Base-by-base conservation (phyloP, 1,284 basidiomycete genomes). In the Athelia psychrophila region DNA sequence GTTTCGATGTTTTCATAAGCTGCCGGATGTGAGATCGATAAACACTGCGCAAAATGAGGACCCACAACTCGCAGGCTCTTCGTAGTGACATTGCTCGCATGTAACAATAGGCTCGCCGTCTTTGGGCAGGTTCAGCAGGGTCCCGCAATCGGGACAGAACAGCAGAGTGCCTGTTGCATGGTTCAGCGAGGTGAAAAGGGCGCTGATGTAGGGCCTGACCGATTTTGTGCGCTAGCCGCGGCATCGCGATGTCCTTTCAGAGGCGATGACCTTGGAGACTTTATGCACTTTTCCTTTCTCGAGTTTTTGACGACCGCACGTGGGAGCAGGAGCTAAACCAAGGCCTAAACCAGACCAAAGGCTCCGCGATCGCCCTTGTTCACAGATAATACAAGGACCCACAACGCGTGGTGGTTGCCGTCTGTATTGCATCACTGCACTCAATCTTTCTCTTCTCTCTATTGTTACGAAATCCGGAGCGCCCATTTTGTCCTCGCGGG, bases 1-100 rank as follows among this genome's bases (percentile, higher is more conserved):
- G 97, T 94, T 57, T 91, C 84, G 30, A 91, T 88, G 65, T 95
- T 91, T 64, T 98, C 95, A 67, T 97, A 98, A 5, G 94, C 96
- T 98, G 27, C 20, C 13, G 40, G n/a, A 46, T 27, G 22, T 18
- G 12, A 27, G 4, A 48, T 57, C 45, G 13, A 9, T 45, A 24
- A 51, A 33, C 1, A 19, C 24, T 23, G 49, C 52, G n/a, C 32
- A 33, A 42, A 30, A 20, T 42, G n/a, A 8, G 45, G 18, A 48
- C 51, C n/a, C 62, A 97, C 95, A 94, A 49, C 81, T 85, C 1
- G 92, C 89, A 33, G 93, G 91, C 67, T 98, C 95, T 53, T 85
- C 77, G 58, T 91, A 83, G 2, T 83, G 84, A 67, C 96, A 98
- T 62, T 95, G 93, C 63, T 91, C 88, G 72, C 96, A 99, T 20